Conservation (phyloP, 306 rosid species). For the Sicyos baderoa region DNA sequence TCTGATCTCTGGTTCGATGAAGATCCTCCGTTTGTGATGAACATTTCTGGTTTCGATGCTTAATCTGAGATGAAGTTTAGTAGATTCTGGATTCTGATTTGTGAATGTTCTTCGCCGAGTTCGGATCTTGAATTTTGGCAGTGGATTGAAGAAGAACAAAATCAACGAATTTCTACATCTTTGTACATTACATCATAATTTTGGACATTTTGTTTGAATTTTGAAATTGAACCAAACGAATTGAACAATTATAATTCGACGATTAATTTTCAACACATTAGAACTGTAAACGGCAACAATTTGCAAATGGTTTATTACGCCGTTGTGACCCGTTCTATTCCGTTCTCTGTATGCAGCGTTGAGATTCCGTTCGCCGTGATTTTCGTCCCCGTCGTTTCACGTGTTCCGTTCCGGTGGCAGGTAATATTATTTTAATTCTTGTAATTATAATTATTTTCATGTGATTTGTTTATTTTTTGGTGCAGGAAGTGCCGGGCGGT, state of each 20-base stretch:
- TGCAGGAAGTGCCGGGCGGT: slow-evolving; percentile 15
- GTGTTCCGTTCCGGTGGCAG: slow-evolving; percentile 11
- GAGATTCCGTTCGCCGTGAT: slow-evolving; percentile 8
- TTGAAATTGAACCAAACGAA: background rate
- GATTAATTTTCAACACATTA: too few relatives aligned
- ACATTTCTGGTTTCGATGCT: slow-evolving; percentile 1
- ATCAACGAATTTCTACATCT: background rate
- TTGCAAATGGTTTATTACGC: background rate
- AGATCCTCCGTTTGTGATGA: background rate
- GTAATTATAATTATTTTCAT: background rate
- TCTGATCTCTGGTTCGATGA: slow-evolving; percentile 26
- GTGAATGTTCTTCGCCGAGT: too few relatives aligned
- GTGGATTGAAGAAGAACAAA: background rate
- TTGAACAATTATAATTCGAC: background rate
- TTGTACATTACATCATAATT: slow-evolving; percentile 2
- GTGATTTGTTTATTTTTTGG: background rate
- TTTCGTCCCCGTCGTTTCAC: slow-evolving; percentile 1
- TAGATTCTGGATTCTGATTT: background rate
- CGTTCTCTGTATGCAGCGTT: slow-evolving; percentile 9
- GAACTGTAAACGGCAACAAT: background rate
- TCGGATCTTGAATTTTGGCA: background rate
- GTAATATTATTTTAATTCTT: background rate
- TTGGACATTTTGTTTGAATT: slow-evolving; percentile 22
- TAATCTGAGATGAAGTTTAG: background rate
- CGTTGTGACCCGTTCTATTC: background rate